A percentile compares a stretch with the other conserved stretches of the same genome.
These are phyloP conservation scores for Podaxis carcinomalis DNA, from an alignment of 768 basidiomycete species.

Conservation along the genomic window DNA sequence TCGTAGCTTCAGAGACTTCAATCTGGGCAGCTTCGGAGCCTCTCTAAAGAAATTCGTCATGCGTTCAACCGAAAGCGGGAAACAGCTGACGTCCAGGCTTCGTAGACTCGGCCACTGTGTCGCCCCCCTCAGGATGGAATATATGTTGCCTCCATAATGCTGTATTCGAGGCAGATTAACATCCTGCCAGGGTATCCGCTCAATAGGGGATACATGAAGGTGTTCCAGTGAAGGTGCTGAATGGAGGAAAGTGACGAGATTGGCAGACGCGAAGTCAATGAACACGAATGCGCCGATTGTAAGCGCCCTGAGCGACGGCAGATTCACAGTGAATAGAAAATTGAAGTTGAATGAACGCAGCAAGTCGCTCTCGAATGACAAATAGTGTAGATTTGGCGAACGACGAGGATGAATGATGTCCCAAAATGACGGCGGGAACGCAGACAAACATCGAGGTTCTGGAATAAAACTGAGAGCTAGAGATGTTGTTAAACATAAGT, in stretches of 20 bases:
- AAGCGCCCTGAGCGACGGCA: background rate
- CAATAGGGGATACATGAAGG: background rate
- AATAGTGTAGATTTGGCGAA: background rate
- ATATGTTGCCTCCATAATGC: constrained; percentile 4
- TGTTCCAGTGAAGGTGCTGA: background rate
- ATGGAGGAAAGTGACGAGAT: background rate
- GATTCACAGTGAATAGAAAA: background rate
- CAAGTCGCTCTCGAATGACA: background rate
- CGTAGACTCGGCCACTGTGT: background rate
- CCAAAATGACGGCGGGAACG: constrained; percentile 1
- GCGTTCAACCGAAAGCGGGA: background rate
- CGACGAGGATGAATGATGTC: background rate
- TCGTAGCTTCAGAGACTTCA: constrained; percentile 1
- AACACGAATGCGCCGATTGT: background rate
- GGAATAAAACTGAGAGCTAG: background rate
- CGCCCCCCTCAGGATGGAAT: background rate
- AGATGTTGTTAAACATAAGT: background rate
- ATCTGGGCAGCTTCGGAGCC: background rate
- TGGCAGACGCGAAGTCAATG: background rate
- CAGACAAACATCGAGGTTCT: background rate
- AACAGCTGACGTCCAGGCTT: constrained; percentile 1
- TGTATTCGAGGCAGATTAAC: background rate
- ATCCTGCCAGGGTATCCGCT: background rate
- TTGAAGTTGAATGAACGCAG: constrained; percentile 5
- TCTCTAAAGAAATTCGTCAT: background rate